Evolutionary conservation across 192 early-diverging fungal species (phyloP).

Genomic region (Chytriomyces sp.): DNA sequence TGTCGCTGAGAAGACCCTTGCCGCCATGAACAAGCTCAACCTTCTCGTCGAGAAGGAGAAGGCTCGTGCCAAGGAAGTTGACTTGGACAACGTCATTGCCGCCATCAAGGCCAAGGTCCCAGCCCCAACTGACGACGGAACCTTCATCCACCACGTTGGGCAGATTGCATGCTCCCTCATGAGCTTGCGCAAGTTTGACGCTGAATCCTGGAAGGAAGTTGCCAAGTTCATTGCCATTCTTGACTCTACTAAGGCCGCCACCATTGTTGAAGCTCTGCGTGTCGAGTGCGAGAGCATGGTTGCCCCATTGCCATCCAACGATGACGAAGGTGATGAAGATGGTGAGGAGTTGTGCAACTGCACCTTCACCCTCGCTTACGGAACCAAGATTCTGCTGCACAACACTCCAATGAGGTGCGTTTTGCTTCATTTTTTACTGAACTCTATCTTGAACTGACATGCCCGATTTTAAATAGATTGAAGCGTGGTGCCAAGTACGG

Average conservation of each 20-base stretch:
- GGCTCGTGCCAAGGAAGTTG: slow-evolving; percentile 41
- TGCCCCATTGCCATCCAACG: slow-evolving; percentile 53
- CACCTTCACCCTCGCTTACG: slow-evolving; percentile 83
- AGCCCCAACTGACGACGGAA: slow-evolving; percentile 49
- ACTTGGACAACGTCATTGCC: slow-evolving; percentile 49
- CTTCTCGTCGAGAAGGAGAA: slow-evolving; percentile 42
- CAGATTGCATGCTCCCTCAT: slow-evolving; percentile 65
- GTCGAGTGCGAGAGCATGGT: slow-evolving; percentile 36
- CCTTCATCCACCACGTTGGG: slow-evolving; percentile 62
- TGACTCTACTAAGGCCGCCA: slow-evolving; percentile 43
- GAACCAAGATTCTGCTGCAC: slow-evolving; percentile 82
- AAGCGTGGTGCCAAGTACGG: slow-evolving; percentile 81
- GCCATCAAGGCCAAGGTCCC: slow-evolving; percentile 57
- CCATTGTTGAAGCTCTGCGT: slow-evolving; percentile 35
- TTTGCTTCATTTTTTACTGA: background rate
- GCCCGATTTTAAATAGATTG: slow-evolving; percentile 53
- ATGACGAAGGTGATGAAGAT: slow-evolving; percentile 46
- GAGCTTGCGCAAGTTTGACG: slow-evolving; percentile 67
- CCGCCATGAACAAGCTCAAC: slow-evolving; percentile 51
- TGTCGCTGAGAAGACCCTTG: slow-evolving; percentile 73
- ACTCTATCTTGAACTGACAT: background rate
- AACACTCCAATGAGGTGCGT: slow-evolving; percentile 53
- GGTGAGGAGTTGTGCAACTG: slow-evolving; percentile 72
- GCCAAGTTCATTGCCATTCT: slow-evolving; percentile 60
- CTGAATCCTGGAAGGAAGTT: slow-evolving; percentile 69